These are phyloP conservation scores for Calonectria pauciramosa DNA, from an alignment of 2,329 filamentous ascomycete genomes.

Conservation along the genomic window DNA sequence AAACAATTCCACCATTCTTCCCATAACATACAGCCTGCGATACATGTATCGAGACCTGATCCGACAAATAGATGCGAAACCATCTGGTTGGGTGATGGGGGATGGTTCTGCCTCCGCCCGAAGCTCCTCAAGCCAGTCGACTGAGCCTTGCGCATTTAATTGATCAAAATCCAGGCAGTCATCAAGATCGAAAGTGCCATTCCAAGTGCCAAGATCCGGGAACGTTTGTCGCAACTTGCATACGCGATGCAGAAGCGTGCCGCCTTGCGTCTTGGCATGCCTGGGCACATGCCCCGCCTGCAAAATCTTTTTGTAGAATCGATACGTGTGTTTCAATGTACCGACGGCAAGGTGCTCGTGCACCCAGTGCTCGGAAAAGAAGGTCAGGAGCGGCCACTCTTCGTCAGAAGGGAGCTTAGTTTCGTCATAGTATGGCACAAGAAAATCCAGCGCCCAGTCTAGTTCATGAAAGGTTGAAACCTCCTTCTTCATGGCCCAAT, in stretches of 20 bases:
- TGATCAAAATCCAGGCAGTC: background rate
- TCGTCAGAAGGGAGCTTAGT: background rate
- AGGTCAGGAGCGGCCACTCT: background rate
- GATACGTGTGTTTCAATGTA: background rate
- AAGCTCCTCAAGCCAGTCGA: background rate
- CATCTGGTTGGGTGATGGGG: background rate
- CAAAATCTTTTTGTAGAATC: background rate
- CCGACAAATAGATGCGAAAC: background rate
- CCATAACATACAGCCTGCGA: background rate
- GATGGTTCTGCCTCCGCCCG: background rate
- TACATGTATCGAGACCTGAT: background rate
- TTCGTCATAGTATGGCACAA: background rate
- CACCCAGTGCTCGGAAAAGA: background rate
- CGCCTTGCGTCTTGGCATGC: background rate
- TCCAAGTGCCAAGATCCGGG: background rate
- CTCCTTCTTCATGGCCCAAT: slow-evolving; percentile 18
- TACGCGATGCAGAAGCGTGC: slow-evolving; percentile 3
- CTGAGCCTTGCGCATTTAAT: background rate
- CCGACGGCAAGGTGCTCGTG: background rate
- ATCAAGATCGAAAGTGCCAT: background rate
- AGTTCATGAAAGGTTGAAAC: background rate
- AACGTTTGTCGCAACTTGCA: background rate
- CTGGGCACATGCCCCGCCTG: background rate
- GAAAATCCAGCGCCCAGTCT: background rate
- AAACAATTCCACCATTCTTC: background rate